Percentiles rank a stretch among this genome's conserved stretches.
Evolutionary conservation across 768 basidiomycete genomes (phyloP).

Genomic region (Dentipellis fragilis): DNA sequence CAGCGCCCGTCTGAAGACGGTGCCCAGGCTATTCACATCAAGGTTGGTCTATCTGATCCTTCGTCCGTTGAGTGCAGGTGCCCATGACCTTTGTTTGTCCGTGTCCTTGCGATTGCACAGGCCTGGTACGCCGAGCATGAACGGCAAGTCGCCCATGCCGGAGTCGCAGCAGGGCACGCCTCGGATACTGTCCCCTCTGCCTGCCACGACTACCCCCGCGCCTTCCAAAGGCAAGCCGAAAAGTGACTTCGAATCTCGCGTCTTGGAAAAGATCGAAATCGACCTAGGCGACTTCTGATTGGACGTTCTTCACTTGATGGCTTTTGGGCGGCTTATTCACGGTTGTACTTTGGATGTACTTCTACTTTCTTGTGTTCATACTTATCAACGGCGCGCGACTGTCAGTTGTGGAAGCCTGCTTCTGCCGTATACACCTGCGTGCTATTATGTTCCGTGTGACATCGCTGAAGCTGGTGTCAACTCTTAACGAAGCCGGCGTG

Average conservation of each 20-base stretch:
- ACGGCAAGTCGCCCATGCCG: constrained; percentile 16
- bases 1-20: constrained; percentile 57
- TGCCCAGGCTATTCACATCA: constrained; percentile 50
- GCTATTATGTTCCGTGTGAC: too few relatives aligned
- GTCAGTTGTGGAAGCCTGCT: too few relatives aligned
- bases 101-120: constrained; percentile 20
- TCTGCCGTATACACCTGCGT: too few relatives aligned
- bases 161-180: constrained; percentile 10
- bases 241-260: constrained; percentile 41
- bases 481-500: too few relatives aligned
- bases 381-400: too few relatives aligned
- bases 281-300: constrained; percentile 68
- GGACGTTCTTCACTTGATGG: too few relatives aligned
- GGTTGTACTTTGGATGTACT: too few relatives aligned
- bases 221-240: constrained; percentile 24
- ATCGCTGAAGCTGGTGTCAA: too few relatives aligned
- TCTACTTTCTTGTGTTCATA: too few relatives aligned
- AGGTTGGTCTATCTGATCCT: constrained; percentile 33
- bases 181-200: constrained; percentile 28
- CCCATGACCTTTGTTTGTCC: constrained; percentile 12
- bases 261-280: constrained; percentile 62
- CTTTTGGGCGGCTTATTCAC: too few relatives aligned
- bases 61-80: neutral
- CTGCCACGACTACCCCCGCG: constrained; percentile 14
- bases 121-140: constrained; percentile 29